Evolutionary conservation across 805 yeast species (phyloP), one percentile per base, ranked within the genome.

Genomic region (Wickerhamiella domercqiae): DNA sequence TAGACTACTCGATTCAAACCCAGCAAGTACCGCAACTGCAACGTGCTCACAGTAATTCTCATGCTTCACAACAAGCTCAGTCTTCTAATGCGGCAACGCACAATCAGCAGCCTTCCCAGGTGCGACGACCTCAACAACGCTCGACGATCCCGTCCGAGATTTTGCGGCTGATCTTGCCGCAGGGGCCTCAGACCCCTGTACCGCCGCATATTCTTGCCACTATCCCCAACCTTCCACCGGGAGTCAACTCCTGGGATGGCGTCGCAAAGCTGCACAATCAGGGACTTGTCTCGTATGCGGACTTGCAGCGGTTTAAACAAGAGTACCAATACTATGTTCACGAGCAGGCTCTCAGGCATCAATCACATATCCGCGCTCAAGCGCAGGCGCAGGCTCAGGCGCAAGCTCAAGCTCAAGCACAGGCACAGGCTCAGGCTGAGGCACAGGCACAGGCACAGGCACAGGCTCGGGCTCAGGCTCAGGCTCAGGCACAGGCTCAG

Each of bases 231-330:
- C 62, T 82, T 24, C 95, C 95, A 0, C 75, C 76, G 11, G 77
- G 74, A 35, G 75, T 75, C 21, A 75, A 70, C 47, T 80, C 93
- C 5, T 84, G 94, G 94, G 70, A 73, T 17, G 80, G 75, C 52
- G 72, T 82, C 21, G 71, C 75, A 55, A 77, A 75, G 30, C 67
- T 75, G 47, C 57, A 40, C 21, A 42, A 37, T 18, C 21, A 32
- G 25, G 45, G 41, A 43, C 39, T 35, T 41, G 42, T 43, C 42
- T 26, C 49, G 47, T 33, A 48, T 39, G 49, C 46, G 7, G 57
- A 59, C 9, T 37, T 56, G 36, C 40, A 48, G 20, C 36, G 49
- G 30, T 38, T 56, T 36, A 46, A 47, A 32, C 45, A 48, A 22
- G 44, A 43, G 29, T 47, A 48, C 39, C 53, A 49, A 53, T 47